Base-by-base conservation (phyloP, 192 early-diverging fungal genomes). In the Coemansia sp. region DNA sequence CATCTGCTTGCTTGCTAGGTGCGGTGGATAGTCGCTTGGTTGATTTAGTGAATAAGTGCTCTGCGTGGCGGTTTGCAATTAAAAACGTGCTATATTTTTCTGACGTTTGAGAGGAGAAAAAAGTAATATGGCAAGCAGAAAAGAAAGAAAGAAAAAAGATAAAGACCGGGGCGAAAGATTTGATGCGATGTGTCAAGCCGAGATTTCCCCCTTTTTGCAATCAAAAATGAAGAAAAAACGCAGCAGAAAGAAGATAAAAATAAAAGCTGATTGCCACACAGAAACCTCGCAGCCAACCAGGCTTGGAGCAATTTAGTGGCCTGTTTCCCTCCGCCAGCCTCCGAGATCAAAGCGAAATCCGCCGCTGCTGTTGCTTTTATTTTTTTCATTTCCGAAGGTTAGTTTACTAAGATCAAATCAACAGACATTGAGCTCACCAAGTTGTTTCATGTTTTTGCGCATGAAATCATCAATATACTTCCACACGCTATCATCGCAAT, bases 1-100 rank as follows among this genome's bases (percentile, higher is more conserved):
- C 79, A 82, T 76, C 59, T 58, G 56, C 64, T 59, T 18, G 26
- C 26, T 26, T 26, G 26, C 26, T 26, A 26, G 26, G 26, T 26
- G 26, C 1, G 26, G 26, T 26, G 21, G 26, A 54, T 23, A 21
- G 43, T 9, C 43, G 43, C 43, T 44, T 44, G 43, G 43, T 12
- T 0, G 43, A 18, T 10, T 54, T 54, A 19, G 19, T 54, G 21
- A 12, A 13, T 21, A 13, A 26, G 11, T 8, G 26, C 48, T 11
- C n/a, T 50, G 48, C 16, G 26, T 26, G 26, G 26, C 26, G 26
- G 26, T 50, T 50, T 3, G 48, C 16, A n/a, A 18, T 7, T 7
- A 16, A 50, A 50, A 8, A 16, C 13, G 11, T 18, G 48, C 18
- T 18, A 18, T 11, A 13, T 18, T 40, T 52, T 50, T 50, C 26